Base-by-base conservation (phyloP, 441 rosid species). In the Hura crepitans region DNA sequence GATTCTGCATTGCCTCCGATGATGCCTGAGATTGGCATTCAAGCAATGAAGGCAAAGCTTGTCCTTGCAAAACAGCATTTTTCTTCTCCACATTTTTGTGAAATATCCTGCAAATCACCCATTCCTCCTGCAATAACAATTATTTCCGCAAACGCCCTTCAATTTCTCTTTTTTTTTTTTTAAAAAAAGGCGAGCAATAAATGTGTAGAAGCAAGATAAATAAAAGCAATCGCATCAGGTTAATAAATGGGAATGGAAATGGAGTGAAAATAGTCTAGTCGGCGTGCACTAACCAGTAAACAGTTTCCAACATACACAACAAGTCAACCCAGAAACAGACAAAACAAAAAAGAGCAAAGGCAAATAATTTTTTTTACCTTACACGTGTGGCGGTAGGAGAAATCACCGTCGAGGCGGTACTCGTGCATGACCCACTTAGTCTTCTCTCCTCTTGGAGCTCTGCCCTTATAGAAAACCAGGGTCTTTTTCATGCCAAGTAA, bases 341-440 rank as follows among this genome's bases (percentile, higher is more conserved):
- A 85, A 82, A 73, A 63, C 4, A 69, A 42, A 42, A 85, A 90
- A 85, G 81, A 73, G 60, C 4, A 69, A 42, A 42, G 46, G 46
- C 3, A 9, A 42, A 42, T 9, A 11, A 0, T 10, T 1, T 37
- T 37, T 42, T 42, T 61, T 84, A 92, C 99, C 99, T 92, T 89
- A 28, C 87, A 87, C 71, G 96, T 59, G 86, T 86, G 91, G 50
- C 94, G 95, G 80, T 76, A 86, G 61, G 94, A 90, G 77, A 82
- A 85, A 77, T 92, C 87, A 25, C 92, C 92, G 66, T 90, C 97
- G 3, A 92, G 85, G 54, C 97, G 97, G 88, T 95, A 95, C 82
- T 95, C 99, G 66, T 95, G 99, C 99, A 95, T 90, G 80, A 95
- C 96, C 99, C 99, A 95, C 81, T 87, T 95, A 68, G 97, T 95